Evolutionary conservation across 2,329 filamentous ascomycete species (phyloP).

Genomic region (Sclerotinia nivalis): DNA sequence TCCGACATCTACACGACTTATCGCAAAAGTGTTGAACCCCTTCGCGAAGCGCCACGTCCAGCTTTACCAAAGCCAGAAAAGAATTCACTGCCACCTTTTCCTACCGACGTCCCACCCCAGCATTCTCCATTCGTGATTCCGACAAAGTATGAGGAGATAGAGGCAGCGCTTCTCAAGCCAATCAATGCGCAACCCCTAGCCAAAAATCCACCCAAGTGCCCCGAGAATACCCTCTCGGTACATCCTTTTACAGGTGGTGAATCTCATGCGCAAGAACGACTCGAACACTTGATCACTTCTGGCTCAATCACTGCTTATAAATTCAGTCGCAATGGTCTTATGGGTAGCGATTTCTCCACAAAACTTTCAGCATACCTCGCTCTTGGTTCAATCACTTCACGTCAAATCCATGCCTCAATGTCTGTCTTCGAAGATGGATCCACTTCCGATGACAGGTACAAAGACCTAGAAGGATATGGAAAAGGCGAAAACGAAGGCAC

Average conservation of each 20-base stretch:
- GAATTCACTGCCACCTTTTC: conserved; percentile 57
- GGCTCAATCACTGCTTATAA: conserved; percentile 67
- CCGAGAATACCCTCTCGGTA: conserved; percentile 55
- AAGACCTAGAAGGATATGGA: conserved; percentile 52
- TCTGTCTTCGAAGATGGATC: conserved; percentile 67
- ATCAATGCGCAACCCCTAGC: conserved; percentile 53
- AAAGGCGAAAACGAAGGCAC: conserved; percentile 73
- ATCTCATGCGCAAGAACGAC: conserved; percentile 55
- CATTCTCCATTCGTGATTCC: conserved; percentile 64
- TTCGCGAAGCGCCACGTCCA: conserved; percentile 63
- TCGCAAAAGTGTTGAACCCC: conserved; percentile 70
- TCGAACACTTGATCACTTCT: conserved; percentile 60
- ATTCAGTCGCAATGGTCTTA: conserved; percentile 67
- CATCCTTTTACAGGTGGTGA: conserved; percentile 72
- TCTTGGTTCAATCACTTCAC: conserved; percentile 70
- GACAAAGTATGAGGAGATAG: conserved; percentile 52
- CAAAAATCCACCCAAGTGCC: conserved; percentile 52
- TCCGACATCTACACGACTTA: conserved; percentile 77
- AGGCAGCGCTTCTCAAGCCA: conserved; percentile 58
- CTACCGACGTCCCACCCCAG: conserved; percentile 59
- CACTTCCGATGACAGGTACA: conserved; percentile 35
- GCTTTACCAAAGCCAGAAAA: conserved; percentile 54
- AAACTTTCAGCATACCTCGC: conserved; percentile 75
- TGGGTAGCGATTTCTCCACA: conserved; percentile 71
- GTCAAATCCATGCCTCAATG: conserved; percentile 70